A percentile compares a stretch with the other conserved stretches of the same genome.
phyloP scores from a whole-genome alignment of 2,329 filamentous ascomycete genomes.

The Hypoxylon sp. region DNA sequence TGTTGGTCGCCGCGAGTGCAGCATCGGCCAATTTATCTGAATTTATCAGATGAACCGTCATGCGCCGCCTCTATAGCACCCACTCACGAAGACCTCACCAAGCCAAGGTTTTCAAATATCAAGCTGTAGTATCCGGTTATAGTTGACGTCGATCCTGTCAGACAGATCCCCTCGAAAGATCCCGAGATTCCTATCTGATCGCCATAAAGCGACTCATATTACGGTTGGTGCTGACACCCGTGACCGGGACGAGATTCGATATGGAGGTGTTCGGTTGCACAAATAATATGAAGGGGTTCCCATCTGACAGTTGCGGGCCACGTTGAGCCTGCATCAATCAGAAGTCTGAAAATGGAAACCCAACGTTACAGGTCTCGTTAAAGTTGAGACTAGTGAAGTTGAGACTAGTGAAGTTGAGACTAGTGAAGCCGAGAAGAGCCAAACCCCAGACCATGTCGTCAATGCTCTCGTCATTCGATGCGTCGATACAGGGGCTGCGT shows the following conservation, averaged over 20 bases:
- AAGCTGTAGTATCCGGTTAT: constrained; percentile 26
- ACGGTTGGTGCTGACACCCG: constrained; percentile 5
- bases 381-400: constrained; percentile 35
- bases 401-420: constrained; percentile 37
- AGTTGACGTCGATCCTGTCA: constrained; percentile 31
- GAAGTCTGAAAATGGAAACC: constrained; percentile 32
- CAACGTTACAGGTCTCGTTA: constrained; percentile 41
- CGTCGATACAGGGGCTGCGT: constrained; percentile 32
- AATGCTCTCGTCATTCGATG: constrained; percentile 42
- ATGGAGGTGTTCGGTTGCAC: constrained; percentile 15
- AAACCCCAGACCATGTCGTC: constrained; percentile 46
- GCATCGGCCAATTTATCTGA: constrained; percentile 32
- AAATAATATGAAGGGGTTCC: constrained; percentile 29
- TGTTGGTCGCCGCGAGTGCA: background rate
- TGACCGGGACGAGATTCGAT: background rate
- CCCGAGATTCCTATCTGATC: constrained; percentile 18
- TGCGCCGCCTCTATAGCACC: background rate
- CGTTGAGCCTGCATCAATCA: constrained; percentile 33
- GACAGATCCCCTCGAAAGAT: constrained; percentile 13
- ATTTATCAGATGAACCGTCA: constrained; percentile 29
- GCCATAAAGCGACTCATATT: constrained; percentile 16
- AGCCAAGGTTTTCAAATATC: constrained; percentile 10
- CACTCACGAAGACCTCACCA: background rate
- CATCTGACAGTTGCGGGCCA: constrained; percentile 2
- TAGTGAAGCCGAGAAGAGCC: constrained; percentile 24